Percentiles rank a stretch among this genome's conserved stretches.
phyloP scores from a whole-genome alignment of 169 alveolate genomes.

The Plasmodium sp. region DNA sequence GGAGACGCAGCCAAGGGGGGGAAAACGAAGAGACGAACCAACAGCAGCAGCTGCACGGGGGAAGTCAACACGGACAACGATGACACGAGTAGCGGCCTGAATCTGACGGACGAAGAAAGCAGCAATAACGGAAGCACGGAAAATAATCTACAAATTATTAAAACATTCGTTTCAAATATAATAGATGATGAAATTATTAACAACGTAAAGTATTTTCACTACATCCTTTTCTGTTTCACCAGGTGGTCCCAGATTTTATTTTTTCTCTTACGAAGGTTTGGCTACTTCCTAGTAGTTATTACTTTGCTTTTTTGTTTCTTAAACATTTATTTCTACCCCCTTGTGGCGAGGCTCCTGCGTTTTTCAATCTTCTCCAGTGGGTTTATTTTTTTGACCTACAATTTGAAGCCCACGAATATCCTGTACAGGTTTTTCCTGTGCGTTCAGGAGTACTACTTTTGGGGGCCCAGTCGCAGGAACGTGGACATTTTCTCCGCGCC shows the following conservation, averaged over 20 bases:
- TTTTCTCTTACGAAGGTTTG: constrained; percentile 48
- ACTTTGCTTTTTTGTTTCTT: constrained; percentile 13
- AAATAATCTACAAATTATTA: constrained; percentile 23
- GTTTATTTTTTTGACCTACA: constrained; percentile 48
- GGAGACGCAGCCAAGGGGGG: neutral
- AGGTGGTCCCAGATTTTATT: constrained; percentile 22
- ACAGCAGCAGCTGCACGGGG: neutral
- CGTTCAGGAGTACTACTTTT: constrained; percentile 38
- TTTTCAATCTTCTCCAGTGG: constrained; percentile 26
- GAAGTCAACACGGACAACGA: neutral
- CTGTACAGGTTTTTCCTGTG: constrained; percentile 52
- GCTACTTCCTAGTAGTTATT: constrained; percentile 44
- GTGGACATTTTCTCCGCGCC: neutral
- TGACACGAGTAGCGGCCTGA: neutral
- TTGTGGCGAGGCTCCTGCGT: constrained; percentile 24
- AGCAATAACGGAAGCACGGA: neutral
- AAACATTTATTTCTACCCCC: constrained; percentile 52
- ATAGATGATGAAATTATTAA: constrained; percentile 63
- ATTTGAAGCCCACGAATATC: constrained; percentile 62
- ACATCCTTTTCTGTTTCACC: constrained; percentile 10
- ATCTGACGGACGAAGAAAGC: neutral
- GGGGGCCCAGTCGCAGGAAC: neutral
- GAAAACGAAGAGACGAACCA: neutral
- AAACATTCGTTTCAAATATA: constrained; percentile 46
- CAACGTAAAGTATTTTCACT: constrained; percentile 69